A percentile compares a stretch with the other conserved stretches of the same genome.
phyloP scores from a whole-genome alignment of 257 asterid species.

The Rhazya stricta region DNA sequence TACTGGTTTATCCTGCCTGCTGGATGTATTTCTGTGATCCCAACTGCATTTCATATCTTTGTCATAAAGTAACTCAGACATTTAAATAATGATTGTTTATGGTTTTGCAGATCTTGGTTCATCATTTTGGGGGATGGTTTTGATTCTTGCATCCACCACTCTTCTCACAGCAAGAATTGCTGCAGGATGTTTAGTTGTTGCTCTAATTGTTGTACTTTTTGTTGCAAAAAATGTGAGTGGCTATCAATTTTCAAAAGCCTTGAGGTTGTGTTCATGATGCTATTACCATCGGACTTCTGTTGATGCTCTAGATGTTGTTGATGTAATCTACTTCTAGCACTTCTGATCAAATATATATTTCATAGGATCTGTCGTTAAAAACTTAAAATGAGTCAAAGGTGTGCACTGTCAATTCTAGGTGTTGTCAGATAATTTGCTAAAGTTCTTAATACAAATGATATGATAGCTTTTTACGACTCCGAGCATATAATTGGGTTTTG shows the following conservation, averaged over 20 bases:
- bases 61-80: not conserved
- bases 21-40: slow-evolving; percentile 27
- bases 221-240: slow-evolving; percentile 41
- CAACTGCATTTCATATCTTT: not conserved
- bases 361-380: not conserved
- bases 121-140: slow-evolving; percentile 49
- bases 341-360: not conserved
- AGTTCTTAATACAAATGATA: not conserved
- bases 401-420: not conserved
- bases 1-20: slow-evolving; percentile 39
- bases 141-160: slow-evolving; percentile 42
- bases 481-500: not conserved
- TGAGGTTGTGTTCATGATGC: not conserved
- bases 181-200: slow-evolving; percentile 32
- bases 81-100: not conserved
- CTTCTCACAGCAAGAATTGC: slow-evolving; percentile 44
- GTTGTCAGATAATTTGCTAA: not conserved
- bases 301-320: not conserved
- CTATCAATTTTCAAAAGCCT: not conserved
- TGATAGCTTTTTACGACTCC: not conserved
- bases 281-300: not conserved
- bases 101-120: slow-evolving; percentile 41
- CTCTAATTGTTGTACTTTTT: slow-evolving; percentile 33
- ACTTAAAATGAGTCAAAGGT: not conserved
- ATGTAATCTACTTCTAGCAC: not conserved